These are phyloP conservation scores for Pisolithus marmoratus DNA, from an alignment of 768 basidiomycete genomes.

Conservation along the genomic window DNA sequence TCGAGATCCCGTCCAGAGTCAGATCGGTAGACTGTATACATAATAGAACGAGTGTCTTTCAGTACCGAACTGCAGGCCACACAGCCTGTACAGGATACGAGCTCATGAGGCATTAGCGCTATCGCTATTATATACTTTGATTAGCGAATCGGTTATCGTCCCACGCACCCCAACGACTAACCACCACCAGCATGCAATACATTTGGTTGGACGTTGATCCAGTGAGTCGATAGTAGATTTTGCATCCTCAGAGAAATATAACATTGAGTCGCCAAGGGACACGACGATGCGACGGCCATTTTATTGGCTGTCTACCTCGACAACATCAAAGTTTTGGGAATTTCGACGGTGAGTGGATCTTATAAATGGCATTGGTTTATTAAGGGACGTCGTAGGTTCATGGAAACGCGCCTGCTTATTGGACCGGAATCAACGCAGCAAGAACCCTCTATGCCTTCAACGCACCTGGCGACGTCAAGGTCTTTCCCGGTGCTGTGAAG, in stretches of 20 bases:
- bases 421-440: slow-evolving; percentile 69
- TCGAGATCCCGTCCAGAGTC: too few species aligned
- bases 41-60: too few species aligned
- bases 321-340: slow-evolving; percentile 64
- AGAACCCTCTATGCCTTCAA: slow-evolving; percentile 73
- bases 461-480: slow-evolving; percentile 49
- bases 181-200: slow-evolving; percentile 8
- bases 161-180: too few species aligned
- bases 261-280: slow-evolving; percentile 48
- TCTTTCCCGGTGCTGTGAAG: slow-evolving; percentile 63
- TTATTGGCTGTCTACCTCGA: slow-evolving; percentile 65
- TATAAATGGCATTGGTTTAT: background rate
- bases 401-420: slow-evolving; percentile 64
- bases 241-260: background rate
- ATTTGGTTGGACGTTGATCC: slow-evolving; percentile 68
- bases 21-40: too few species aligned
- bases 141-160: background rate
- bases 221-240: slow-evolving; percentile 30
- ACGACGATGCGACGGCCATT: slow-evolving; percentile 86
- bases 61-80: too few species aligned
- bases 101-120: too few species aligned
- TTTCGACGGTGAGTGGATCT: slow-evolving; percentile 63
- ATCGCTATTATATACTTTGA: background rate
- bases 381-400: slow-evolving; percentile 52
- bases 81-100: too few species aligned